Conservation (phyloP, 2,329 filamentous ascomycete species). For the Nigrospora osmanthi region DNA sequence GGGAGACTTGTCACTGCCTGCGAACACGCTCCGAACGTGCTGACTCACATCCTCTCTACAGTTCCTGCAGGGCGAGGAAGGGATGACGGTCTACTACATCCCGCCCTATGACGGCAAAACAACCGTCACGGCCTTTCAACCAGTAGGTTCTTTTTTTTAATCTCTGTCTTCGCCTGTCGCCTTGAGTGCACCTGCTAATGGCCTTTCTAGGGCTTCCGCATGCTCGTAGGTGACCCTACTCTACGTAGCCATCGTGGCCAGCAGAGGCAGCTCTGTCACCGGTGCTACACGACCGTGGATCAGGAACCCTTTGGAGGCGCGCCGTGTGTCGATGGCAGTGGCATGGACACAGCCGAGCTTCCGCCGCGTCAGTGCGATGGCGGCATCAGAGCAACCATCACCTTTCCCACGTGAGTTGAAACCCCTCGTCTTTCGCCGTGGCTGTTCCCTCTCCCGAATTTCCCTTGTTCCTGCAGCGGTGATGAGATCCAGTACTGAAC, state of each 20-base stretch:
- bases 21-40: too few relatives aligned
- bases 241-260: constrained; percentile 14
- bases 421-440: neutral
- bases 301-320: constrained; percentile 22
- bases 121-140: constrained; percentile 18
- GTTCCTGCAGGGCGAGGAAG: constrained; percentile 16
- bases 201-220: constrained; percentile 18
- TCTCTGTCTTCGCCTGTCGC: too few relatives aligned
- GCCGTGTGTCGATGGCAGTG: constrained; percentile 14
- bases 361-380: constrained; percentile 8
- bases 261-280: constrained; percentile 18
- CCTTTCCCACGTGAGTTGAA: neutral
- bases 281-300: constrained; percentile 20
- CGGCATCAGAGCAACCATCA: neutral
- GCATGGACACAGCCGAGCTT: constrained; percentile 19
- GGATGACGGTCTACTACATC: constrained; percentile 23
- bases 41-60: neutral
- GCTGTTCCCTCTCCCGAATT: neutral
- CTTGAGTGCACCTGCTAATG: too few relatives aligned
- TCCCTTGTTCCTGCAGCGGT: neutral
- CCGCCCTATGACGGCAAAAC: constrained; percentile 16
- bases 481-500: too few relatives aligned
- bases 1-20: too few relatives aligned
- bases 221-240: constrained; percentile 19
- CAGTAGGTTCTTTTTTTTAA: constrained; percentile 9